These are phyloP conservation scores for Globisporangium viniferum DNA, from an alignment of 352 stramenopile species.

Conservation along the genomic window DNA sequence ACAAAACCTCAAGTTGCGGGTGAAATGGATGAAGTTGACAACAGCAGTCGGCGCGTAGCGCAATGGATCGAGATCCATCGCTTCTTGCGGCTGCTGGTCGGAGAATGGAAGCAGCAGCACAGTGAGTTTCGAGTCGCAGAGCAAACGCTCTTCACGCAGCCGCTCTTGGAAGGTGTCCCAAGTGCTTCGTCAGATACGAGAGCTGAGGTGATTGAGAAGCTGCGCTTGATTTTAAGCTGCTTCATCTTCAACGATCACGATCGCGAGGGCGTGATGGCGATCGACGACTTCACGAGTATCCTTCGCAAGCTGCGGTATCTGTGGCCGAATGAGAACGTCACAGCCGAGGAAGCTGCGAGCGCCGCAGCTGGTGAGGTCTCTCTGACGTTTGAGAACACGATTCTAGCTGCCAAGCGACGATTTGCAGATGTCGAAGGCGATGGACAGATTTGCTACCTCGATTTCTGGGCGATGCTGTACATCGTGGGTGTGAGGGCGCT, in stretches of 20 bases:
- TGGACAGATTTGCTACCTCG: constrained; percentile 69
- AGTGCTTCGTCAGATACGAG: not conserved
- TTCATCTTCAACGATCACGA: constrained; percentile 76
- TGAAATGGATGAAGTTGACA: not conserved
- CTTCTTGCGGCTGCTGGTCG: constrained; percentile 57
- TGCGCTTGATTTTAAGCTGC: constrained; percentile 64
- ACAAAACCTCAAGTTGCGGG: not conserved
- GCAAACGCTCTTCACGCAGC: constrained; percentile 42
- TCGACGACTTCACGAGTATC: constrained; percentile 51
- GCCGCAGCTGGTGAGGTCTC: constrained; percentile 27
- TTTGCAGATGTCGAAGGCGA: constrained; percentile 59
- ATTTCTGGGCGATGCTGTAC: constrained; percentile 85
- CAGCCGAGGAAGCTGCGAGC: constrained; percentile 29
- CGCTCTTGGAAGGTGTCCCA: constrained; percentile 6
- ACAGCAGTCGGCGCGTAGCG: not conserved
- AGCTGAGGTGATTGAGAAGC: constrained; percentile 36
- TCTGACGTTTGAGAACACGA: constrained; percentile 49
- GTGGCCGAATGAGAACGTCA: constrained; percentile 49
- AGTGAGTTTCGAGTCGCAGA: constrained; percentile 48
- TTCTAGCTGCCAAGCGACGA: constrained; percentile 37
- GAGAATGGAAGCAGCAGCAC: constrained; percentile 72
- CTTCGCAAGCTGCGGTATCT: constrained; percentile 59
- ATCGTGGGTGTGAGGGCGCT: constrained; percentile 58
- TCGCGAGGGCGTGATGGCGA: constrained; percentile 38
- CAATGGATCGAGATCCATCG: constrained; percentile 68